Evolutionary conservation across 106 monocot species (phyloP), one percentile per base, ranked within the genome.

Genomic region (Agapanthus africanus): DNA sequence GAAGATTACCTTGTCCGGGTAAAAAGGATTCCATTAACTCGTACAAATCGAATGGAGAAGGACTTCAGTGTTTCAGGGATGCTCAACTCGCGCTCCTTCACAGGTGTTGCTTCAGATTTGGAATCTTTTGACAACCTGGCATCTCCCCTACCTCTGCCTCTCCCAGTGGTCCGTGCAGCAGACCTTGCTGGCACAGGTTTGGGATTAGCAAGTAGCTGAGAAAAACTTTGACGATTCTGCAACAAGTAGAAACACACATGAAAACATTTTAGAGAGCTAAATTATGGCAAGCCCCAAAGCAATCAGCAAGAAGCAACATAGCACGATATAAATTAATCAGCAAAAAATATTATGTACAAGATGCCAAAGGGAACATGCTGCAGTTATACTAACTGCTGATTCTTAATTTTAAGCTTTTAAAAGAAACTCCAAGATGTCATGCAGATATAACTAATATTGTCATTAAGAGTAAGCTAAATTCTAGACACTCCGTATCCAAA

Each of bases 1-100:
- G 22, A 61, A 35, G 61, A 19, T 37, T 83, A 93, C 97, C 97
- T 99, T 25, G 97, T 99, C 37, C 87, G 72, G 46, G 97, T 92
- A 70, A 90, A 99, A 34, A 99, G 92, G 62, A 99, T 85, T 44
- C 97, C 97, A 76, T 99, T 89, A 60, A 93, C 82, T 25, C 97
- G 72, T 52, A 99, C 82, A 87, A 99, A 99, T 27, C 84, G 86
- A 56, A 74, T 83, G 18, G 73, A 81, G 63, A 99, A 99, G 40
- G 77, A 71, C 70, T 85, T 92, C 15, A 83, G 81, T 32, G 77
- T 69, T 27, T 99, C 90, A 51, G 76, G 38, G 11, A 74, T 41
- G 59, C 40, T 82, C 9, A 79, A 52, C 26, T 82, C 80, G 25
- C 37, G 74, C 52, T 80, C 84, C 76, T 87, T 84, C 1, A 36